phyloP scores from a whole-genome alignment of 805 yeast species.

The Saccharomyces paradoxus region DNA sequence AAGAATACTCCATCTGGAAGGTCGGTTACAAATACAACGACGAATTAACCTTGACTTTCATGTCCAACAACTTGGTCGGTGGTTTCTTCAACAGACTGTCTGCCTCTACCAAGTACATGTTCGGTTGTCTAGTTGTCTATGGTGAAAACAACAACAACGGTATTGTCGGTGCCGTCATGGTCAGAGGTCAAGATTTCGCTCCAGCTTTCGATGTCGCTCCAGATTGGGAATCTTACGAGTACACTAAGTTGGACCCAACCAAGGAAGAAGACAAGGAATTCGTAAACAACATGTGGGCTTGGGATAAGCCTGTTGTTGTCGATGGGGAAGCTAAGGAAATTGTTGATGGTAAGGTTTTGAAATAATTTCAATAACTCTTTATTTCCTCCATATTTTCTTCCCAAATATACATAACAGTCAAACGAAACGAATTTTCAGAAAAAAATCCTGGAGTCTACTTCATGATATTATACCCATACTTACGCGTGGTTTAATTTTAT shows the following conservation, averaged over 20 bases:
- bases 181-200: conserved; percentile 84
- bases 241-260: conserved; percentile 74
- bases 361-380: conserved; percentile 35
- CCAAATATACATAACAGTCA: neutral
- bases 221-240: conserved; percentile 93
- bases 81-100: conserved; percentile 94
- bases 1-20: conserved; percentile 92
- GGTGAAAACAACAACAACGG: conserved; percentile 99
- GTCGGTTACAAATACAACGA: conserved; percentile 97
- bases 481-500: neutral
- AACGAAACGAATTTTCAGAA: neutral
- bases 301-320: conserved; percentile 88
- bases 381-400: neutral
- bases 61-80: conserved; percentile 96
- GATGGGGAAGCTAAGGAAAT: conserved; percentile 80
- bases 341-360: conserved; percentile 97
- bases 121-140: conserved; percentile 88
- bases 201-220: conserved; percentile 98
- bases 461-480: neutral
- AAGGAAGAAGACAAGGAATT: conserved; percentile 72
- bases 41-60: conserved; percentile 91
- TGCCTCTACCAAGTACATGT: conserved; percentile 88
- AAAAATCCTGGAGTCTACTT: neutral
- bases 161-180: conserved; percentile 87
- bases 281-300: conserved; percentile 89